phyloP scores from a whole-genome alignment of 768 basidiomycete species.

The Pisolithus microcarpus region DNA sequence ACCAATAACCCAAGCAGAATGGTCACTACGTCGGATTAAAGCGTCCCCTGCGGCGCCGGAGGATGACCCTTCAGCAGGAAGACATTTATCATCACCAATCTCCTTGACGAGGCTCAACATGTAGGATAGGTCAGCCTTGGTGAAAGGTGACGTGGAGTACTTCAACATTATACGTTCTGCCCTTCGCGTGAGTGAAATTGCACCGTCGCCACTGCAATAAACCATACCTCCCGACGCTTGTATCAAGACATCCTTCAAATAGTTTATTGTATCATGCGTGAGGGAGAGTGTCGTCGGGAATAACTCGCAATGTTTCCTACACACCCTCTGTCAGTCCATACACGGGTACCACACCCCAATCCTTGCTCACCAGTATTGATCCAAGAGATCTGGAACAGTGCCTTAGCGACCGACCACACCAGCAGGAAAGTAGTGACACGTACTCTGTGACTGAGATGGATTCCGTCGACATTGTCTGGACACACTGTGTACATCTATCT shows the following conservation, averaged over 20 bases:
- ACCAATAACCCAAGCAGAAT: slow-evolving; percentile 24
- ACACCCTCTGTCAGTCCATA: background rate
- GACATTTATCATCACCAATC: slow-evolving; percentile 13
- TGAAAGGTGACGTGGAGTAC: slow-evolving; percentile 27
- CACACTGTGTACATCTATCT: slow-evolving; percentile 15
- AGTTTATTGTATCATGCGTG: slow-evolving; percentile 11
- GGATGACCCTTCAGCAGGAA: background rate
- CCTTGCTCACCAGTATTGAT: slow-evolving; percentile 23
- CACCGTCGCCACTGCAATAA: background rate
- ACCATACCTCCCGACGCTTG: slow-evolving; percentile 25
- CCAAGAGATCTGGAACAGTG: slow-evolving; percentile 16
- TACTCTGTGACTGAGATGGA: slow-evolving; percentile 17
- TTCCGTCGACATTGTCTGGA: slow-evolving; percentile 12
- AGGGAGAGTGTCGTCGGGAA: slow-evolving; percentile 20
- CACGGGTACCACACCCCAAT: too few species aligned
- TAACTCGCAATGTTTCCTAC: slow-evolving; percentile 26
- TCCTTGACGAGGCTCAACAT: slow-evolving; percentile 26
- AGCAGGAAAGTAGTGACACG: slow-evolving; percentile 3
- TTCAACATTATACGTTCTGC: slow-evolving; percentile 24
- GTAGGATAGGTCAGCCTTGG: slow-evolving; percentile 13
- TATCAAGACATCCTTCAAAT: slow-evolving; percentile 17
- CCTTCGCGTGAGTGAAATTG: background rate
- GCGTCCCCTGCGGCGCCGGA: slow-evolving; percentile 6
- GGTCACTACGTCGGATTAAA: slow-evolving; percentile 3
- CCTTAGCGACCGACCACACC: background rate